phyloP scores from a whole-genome alignment of 495 filamentous ascomycete species.

The Cryomyces minteri region DNA sequence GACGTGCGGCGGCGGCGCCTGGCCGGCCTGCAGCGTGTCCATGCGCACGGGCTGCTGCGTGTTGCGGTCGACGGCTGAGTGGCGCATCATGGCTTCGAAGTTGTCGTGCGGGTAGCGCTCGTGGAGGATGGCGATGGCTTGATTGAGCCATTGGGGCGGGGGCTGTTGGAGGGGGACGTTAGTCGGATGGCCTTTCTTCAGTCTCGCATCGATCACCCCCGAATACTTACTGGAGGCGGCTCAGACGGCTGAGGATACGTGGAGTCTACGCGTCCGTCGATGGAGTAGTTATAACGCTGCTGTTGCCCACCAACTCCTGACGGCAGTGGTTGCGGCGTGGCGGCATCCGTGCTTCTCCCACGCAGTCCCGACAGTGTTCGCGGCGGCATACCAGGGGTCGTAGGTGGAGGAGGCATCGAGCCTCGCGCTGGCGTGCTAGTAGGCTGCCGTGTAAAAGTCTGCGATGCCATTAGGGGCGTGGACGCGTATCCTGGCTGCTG shows the following conservation, averaged over 20 bases:
- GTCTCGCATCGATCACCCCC: no score
- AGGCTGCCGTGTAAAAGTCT: slow-evolving; percentile 28
- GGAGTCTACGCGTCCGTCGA: slow-evolving; percentile 12
- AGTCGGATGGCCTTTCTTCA: not conserved
- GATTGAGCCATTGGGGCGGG: slow-evolving; percentile 61
- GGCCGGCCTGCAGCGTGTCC: slow-evolving; percentile 30
- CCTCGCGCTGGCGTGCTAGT: slow-evolving; percentile 32
- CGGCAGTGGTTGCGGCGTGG: not conserved
- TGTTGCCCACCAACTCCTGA: slow-evolving; percentile 1
- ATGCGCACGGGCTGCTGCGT: slow-evolving; percentile 34
- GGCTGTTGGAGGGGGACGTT: slow-evolving; percentile 35
- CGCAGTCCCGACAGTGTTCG: no score
- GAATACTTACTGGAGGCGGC: slow-evolving; percentile 2
- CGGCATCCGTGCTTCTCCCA: no score
- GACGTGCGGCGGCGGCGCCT: slow-evolving; percentile 31
- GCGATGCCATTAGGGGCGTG: slow-evolving; percentile 25
- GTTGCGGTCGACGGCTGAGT: slow-evolving; percentile 50
- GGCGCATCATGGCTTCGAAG: slow-evolving; percentile 79
- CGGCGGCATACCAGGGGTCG: slow-evolving; percentile 3
- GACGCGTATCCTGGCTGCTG: slow-evolving; percentile 13
- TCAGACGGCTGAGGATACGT: slow-evolving; percentile 6
- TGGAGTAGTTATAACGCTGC: slow-evolving; percentile 5
- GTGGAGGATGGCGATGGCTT: slow-evolving; percentile 43
- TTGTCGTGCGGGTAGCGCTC: slow-evolving; percentile 50
- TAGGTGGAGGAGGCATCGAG: slow-evolving; percentile 41